phyloP scores from a whole-genome alignment of 2,329 filamentous ascomycete genomes.

The Talaromyces sp. region DNA sequence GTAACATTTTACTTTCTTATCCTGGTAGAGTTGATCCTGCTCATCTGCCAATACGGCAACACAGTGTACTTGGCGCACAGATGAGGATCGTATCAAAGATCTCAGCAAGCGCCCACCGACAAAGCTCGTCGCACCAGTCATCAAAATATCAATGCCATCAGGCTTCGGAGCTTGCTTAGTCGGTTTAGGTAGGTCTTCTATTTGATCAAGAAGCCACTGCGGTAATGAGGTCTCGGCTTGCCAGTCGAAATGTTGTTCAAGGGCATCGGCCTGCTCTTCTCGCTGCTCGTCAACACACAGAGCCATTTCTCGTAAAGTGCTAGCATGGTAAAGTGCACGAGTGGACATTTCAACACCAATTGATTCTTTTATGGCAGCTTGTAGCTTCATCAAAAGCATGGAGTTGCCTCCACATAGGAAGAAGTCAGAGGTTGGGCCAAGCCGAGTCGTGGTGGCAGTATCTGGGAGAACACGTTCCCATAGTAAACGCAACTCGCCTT shows the following conservation, averaged over 20 bases:
- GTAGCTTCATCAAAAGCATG: slow-evolving; percentile 13
- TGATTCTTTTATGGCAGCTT: slow-evolving; percentile 15
- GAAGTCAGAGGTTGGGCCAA: slow-evolving; percentile 19
- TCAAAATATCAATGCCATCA: slow-evolving; percentile 8
- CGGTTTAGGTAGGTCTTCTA: not conserved
- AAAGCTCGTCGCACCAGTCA: slow-evolving; percentile 30
- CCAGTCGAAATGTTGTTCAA: slow-evolving; percentile 31
- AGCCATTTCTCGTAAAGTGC: slow-evolving; percentile 15
- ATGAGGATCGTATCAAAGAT: slow-evolving; percentile 25
- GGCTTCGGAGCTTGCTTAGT: not conserved
- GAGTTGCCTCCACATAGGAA: slow-evolving; percentile 33
- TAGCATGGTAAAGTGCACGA: slow-evolving; percentile 16
- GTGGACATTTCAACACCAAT: slow-evolving; percentile 16
- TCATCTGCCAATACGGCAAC: slow-evolving; percentile 27
- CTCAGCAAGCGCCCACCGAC: slow-evolving; percentile 35
- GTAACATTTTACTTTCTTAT: slow-evolving; percentile 27
- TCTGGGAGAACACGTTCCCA: slow-evolving; percentile 11
- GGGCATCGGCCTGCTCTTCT: not conserved
- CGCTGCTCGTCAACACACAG: not conserved
- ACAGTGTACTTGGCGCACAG: slow-evolving; percentile 38
- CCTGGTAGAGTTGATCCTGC: slow-evolving; percentile 6
- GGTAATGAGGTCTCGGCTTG: slow-evolving; percentile 26
- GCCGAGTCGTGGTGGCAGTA: not conserved
- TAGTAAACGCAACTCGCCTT: slow-evolving; percentile 17
- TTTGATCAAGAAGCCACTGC: not conserved